Evolutionary conservation across 306 rosid genomes (phyloP), one percentile per base, ranked within the genome.

Genomic region (Cicer pinnatifidum): DNA sequence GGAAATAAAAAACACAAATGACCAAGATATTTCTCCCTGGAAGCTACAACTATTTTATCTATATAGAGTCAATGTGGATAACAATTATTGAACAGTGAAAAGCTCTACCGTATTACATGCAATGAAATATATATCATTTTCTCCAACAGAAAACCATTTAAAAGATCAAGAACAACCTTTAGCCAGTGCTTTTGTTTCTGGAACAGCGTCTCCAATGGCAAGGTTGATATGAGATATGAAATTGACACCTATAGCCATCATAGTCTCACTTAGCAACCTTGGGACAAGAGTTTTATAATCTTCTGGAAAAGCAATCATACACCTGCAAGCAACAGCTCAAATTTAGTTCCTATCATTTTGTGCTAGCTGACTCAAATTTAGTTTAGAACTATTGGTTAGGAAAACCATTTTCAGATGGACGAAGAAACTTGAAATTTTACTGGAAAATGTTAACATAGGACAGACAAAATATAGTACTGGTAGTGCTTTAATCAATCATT

Each of bases 131-230:
- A 16, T 50, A 60, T 35, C 15, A 12, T 72, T 71, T 78, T 64
- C 51, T 61, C 56, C 2, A 8, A 76, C 68, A 51, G 23, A 12
- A 58, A 65, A 50, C 15, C 40, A 51, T 33, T 37, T 73, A 46
- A 47, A 72, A 73, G 70, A 82, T 71, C 47, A 62, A 74, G 71
- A 56, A 51, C 63, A 69, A 95, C 99, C 99, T 95, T 91, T 91
- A 62, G 89, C 89, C 76, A 95, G 69, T 73, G 96, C 96, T 85
- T 89, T 89, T 75, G 99, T 95, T 83, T 92, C 99, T 38, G 99
- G 96, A 87, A 91, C 91, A 81, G 82, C 92, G 67, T 87, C 96
- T 40, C 96, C 96, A 19, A 89, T 89, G 13, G 96, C 95, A 86
- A 82, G 82, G 86, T 90, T 88, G 80, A 91, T 76, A 80, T 90